Percentiles rank a stretch among this genome's conserved stretches.
Conservation (phyloP, 768 basidiomycete genomes). For the Xerocomellus intermedius region DNA sequence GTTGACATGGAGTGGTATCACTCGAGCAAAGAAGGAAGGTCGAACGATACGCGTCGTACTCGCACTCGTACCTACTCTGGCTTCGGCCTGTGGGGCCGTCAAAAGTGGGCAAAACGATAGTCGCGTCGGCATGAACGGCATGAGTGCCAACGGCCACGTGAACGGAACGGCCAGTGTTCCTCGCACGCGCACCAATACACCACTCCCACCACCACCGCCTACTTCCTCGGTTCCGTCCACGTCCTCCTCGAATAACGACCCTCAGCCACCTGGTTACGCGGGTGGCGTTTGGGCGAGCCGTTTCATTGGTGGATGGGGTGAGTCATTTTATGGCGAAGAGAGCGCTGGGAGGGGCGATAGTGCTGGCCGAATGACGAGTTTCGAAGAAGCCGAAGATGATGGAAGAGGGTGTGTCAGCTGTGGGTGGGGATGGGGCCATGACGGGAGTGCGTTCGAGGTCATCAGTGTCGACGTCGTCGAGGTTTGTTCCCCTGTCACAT, state of each 20-base stretch:
- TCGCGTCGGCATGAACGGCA: conserved; percentile 15
- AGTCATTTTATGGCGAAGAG: conserved; percentile 32
- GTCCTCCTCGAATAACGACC: conserved; percentile 28
- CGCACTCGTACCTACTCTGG: conserved; percentile 37
- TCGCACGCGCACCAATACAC: conserved; percentile 31
- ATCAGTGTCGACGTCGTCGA: conserved; percentile 60
- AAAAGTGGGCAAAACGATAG: conserved; percentile 24
- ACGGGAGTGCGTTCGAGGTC: conserved; percentile 75
- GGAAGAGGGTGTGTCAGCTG: conserved; percentile 62
- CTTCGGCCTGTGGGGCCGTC: conserved; percentile 46
- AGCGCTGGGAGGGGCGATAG: conserved; percentile 29
- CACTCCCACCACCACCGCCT: conserved; percentile 23
- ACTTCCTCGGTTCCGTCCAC: conserved; percentile 22
- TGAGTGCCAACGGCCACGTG: conserved; percentile 26
- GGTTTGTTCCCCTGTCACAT: conserved; percentile 40
- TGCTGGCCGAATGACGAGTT: conserved; percentile 26
- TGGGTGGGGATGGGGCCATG: conserved; percentile 77
- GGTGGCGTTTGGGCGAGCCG: conserved; percentile 36
- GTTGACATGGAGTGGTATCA: conserved; percentile 42
- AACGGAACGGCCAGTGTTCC: conserved; percentile 31
- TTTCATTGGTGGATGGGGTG: conserved; percentile 44
- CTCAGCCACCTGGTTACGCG: conserved; percentile 23
- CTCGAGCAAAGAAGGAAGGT: conserved; percentile 37
- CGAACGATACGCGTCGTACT: conserved; percentile 43
- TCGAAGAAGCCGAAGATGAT: conserved; percentile 50